Base-by-base conservation (phyloP, 2,329 filamentous ascomycete genomes). In the Geosmithia morbida region DNA sequence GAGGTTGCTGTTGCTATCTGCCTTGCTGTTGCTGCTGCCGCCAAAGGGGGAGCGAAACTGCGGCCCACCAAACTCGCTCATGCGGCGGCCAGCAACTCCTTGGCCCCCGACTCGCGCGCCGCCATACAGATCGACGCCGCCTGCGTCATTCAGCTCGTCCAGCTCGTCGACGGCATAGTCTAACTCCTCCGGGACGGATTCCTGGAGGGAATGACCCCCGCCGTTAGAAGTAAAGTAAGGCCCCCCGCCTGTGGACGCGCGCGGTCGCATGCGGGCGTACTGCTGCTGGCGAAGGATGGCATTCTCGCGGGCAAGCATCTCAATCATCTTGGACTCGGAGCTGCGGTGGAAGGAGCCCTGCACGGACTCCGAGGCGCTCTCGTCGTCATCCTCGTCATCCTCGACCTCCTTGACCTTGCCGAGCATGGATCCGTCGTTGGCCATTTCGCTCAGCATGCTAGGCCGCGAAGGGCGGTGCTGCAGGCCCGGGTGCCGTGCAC, bases 391-490 rank as follows among this genome's bases (percentile, higher is more conserved):
- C 13, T 79, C 77, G 48, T 82, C 78, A 48, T 83, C 79, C 20
- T 82, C 79, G 2, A 81, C 77, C 58, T 85, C 81, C 53, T 84
- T 80, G 37, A 87, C 75, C 55, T 85, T 85, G 37, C 76, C 76
- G 14, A 82, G 69, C 61, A 77, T 74, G 46, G 66, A 70, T 37
- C 74, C 75, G 49, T 81, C 79, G 50, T 68, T 82, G 14, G 77
- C 75, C 76, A 83, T 80, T 57, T 86, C 82, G 52, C 82, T 85
- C 29, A 87, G 67, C 72, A 87, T 81, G 57, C 83, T 87, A 39
- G 83, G 82, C 46, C 83, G 79, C 14, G 88, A 94, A 4, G 86
- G 85, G 37, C 87, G 79, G 59, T 92, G 85, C 55, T 90, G 85
- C 30, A 94, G 70, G 49, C 77, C 81, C 26, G 83, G 75, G 51